Evolutionary conservation across 805 yeast genomes (phyloP).

Genomic region (Metschnikowia vanudenii): DNA sequence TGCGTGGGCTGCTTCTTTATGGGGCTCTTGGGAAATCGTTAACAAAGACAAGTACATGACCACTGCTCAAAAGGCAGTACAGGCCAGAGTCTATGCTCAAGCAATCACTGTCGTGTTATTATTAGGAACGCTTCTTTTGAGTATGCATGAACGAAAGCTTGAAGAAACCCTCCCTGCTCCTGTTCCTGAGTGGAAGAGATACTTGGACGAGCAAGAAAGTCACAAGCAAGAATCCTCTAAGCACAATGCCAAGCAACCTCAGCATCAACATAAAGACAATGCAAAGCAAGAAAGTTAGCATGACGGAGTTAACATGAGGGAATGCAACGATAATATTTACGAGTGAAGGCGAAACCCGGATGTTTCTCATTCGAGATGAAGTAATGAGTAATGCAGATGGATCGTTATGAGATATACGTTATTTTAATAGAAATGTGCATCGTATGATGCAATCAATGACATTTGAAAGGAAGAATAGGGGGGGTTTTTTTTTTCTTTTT

Average conservation of each 20-base stretch:
- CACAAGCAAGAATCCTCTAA: background rate
- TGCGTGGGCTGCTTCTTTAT: conserved; percentile 78
- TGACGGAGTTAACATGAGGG: background rate
- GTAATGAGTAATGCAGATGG: background rate
- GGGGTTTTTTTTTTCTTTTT: no score
- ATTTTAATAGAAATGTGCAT: background rate
- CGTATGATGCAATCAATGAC: no score
- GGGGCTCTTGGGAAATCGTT: conserved; percentile 73
- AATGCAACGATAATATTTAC: background rate
- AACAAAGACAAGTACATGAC: conserved; percentile 75
- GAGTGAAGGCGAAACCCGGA: background rate
- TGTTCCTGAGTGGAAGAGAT: conserved; percentile 38
- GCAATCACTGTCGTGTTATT: conserved; percentile 71
- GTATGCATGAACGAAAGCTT: conserved; percentile 61
- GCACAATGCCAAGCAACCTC: background rate
- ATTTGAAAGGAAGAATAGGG: no score
- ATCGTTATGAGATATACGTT: background rate
- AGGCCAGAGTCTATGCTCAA: conserved; percentile 91
- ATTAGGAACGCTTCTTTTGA: conserved; percentile 64
- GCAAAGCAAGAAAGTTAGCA: background rate
- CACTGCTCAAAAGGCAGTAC: conserved; percentile 75
- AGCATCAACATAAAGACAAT: background rate
- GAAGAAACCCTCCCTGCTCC: conserved; percentile 35
- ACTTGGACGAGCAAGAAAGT: conserved; percentile 26
- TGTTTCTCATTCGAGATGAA: background rate